Percentiles rank a stretch among this genome's conserved stretches.
Evolutionary conservation across 805 yeast genomes (phyloP).

Genomic region (Blastobotrys robertii): DNA sequence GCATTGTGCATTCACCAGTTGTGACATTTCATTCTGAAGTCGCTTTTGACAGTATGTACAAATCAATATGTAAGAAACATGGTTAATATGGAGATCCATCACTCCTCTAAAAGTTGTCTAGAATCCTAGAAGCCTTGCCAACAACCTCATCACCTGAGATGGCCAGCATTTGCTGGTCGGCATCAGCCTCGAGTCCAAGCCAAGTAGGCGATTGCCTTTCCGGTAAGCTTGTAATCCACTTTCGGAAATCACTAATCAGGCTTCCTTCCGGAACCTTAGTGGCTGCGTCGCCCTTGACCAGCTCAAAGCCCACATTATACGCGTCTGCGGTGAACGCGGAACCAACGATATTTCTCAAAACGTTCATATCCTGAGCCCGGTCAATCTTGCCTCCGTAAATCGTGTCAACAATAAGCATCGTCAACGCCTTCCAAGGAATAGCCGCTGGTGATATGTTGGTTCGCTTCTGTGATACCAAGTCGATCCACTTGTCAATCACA

Average conservation of each 20-base stretch:
- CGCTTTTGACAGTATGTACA: no score
- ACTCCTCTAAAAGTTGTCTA: neutral
- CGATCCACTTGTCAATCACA: slow-evolving; percentile 37
- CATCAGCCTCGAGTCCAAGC: slow-evolving; percentile 40
- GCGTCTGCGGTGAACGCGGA: slow-evolving; percentile 10
- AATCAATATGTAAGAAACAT: no score
- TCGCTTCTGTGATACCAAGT: slow-evolving; percentile 14
- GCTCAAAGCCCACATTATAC: slow-evolving; percentile 26
- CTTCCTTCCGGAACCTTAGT: slow-evolving; percentile 43
- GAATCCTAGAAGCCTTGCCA: neutral
- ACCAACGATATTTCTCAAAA: slow-evolving; percentile 13
- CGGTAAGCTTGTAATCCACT: slow-evolving; percentile 49
- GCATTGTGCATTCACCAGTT: no score
- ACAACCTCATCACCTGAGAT: slow-evolving; percentile 10
- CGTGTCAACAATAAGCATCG: slow-evolving; percentile 40
- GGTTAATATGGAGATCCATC: no score
- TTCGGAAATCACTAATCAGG: slow-evolving; percentile 24
- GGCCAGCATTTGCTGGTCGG: slow-evolving; percentile 28
- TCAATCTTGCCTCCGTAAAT: slow-evolving; percentile 48
- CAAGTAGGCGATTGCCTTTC: slow-evolving; percentile 42
- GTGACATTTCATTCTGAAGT: no score
- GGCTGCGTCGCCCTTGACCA: slow-evolving; percentile 7
- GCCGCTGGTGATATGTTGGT: slow-evolving; percentile 36
- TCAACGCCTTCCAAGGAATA: slow-evolving; percentile 48
- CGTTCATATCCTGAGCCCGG: slow-evolving; percentile 12